Evolutionary conservation across 2,329 filamentous ascomycete genomes (phyloP).

Genomic region (Didymella pinodella): DNA sequence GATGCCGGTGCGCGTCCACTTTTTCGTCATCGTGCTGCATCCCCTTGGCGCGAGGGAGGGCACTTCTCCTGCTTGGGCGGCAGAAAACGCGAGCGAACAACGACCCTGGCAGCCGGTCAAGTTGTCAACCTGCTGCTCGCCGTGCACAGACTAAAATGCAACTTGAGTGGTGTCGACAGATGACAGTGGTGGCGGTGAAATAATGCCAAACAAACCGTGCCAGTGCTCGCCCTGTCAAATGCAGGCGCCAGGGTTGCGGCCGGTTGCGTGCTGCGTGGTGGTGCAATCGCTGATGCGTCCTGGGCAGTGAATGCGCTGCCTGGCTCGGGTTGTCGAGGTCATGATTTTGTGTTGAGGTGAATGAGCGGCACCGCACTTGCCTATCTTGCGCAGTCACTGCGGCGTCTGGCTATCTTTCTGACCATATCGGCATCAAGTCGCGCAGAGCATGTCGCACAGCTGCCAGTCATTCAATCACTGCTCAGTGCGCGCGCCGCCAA

Average conservation of each 20-base stretch:
- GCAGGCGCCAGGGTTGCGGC: conserved; percentile 11
- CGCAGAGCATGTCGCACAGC: conserved; percentile 16
- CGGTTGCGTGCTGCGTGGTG: background rate
- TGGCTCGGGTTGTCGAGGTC: conserved; percentile 17
- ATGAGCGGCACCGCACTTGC: conserved; percentile 32
- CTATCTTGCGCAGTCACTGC: conserved; percentile 25
- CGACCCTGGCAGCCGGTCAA: conserved; percentile 20
- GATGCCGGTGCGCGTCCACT: conserved; percentile 15
- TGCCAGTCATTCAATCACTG: conserved; percentile 7
- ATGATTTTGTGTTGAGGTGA: conserved; percentile 23
- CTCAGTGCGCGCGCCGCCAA: conserved; percentile 9
- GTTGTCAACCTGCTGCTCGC: conserved; percentile 25
- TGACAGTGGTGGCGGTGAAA: conserved; percentile 30
- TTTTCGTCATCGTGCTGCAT: conserved; percentile 37
- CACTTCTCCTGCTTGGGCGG: conserved; percentile 14
- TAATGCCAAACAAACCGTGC: conserved; percentile 5
- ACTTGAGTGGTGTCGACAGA: conserved; percentile 20
- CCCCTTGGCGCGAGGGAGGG: conserved; percentile 23
- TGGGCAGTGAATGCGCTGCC: conserved; percentile 12
- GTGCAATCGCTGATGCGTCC: conserved; percentile 8
- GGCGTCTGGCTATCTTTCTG: conserved; percentile 20
- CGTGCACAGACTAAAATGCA: conserved; percentile 12
- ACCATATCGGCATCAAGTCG: conserved; percentile 15
- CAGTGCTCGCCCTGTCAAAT: conserved; percentile 4
- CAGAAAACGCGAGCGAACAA: conserved; percentile 2